These are phyloP conservation scores for Hyaloperonospora arabidopsidis DNA, from an alignment of 352 stramenopile genomes.

Conservation along the genomic window DNA sequence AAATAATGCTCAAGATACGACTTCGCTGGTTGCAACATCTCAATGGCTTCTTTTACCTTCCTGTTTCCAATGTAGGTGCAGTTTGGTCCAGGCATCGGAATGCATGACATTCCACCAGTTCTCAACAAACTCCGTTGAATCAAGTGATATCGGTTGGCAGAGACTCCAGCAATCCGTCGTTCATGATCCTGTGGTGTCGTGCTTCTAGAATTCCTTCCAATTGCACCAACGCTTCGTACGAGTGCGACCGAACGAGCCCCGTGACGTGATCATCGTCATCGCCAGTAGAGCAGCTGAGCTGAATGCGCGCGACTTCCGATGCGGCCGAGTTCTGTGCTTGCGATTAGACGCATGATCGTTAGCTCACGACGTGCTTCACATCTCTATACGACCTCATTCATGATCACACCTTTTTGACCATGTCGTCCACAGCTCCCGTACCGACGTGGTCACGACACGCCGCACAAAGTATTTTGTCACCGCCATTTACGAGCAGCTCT, in stretches of 20 bases:
- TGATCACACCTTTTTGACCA: constrained; percentile 13
- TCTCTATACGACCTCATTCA: neutral
- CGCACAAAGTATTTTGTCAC: constrained; percentile 4
- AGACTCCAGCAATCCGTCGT: constrained; percentile 26
- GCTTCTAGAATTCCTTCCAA: constrained; percentile 66
- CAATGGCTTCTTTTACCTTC: too few relatives aligned
- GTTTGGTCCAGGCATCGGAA: too few relatives aligned
- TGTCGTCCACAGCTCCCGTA: neutral
- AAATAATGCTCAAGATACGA: too few relatives aligned
- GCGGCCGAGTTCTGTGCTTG: neutral
- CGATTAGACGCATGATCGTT: constrained; percentile 2
- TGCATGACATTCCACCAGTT: too few relatives aligned
- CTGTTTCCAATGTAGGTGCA: too few relatives aligned
- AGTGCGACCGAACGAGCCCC: constrained; percentile 39
- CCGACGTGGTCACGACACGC: neutral
- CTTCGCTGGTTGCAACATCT: too few relatives aligned
- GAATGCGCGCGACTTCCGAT: constrained; percentile 5
- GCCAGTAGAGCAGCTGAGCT: constrained; percentile 5
- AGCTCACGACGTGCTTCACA: neutral
- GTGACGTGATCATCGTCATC: constrained; percentile 7
- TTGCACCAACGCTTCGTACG: constrained; percentile 68
- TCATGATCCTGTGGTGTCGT: constrained; percentile 65
- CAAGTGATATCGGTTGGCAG: neutral
- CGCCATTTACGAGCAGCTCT: constrained; percentile 27
- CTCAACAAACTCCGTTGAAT: neutral